phyloP scores from a whole-genome alignment of 2,329 filamentous ascomycete genomes.

The Clarireedia paspali region DNA sequence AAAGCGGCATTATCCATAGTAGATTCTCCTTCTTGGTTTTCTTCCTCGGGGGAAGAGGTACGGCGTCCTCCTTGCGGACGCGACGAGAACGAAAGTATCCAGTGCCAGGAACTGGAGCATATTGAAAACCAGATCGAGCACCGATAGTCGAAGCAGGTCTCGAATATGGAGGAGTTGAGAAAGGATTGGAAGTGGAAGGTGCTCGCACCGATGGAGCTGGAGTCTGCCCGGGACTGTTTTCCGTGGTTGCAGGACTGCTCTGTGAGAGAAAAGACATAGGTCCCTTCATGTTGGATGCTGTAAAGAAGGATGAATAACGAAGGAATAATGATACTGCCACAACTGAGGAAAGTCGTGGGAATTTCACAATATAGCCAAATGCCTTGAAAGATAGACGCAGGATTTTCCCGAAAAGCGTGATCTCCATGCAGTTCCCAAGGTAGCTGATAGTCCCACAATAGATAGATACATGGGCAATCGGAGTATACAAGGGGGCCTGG shows the following conservation, averaged over 20 bases:
- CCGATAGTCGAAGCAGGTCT: conserved; percentile 14
- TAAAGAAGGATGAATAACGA: neutral
- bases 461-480: neutral
- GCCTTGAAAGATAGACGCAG: neutral
- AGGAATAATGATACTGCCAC: neutral
- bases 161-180: conserved; percentile 13
- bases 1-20: conserved; percentile 66
- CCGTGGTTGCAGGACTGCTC: conserved; percentile 4
- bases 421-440: neutral
- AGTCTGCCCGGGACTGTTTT: conserved; percentile 6
- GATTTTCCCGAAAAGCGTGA: conserved; percentile 7
- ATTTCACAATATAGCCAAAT: conserved; percentile 9
- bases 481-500: conserved; percentile 3
- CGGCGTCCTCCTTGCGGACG: conserved; percentile 60
- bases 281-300: conserved; percentile 3
- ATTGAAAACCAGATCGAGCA: conserved; percentile 13
- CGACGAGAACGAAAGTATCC: conserved; percentile 66
- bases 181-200: conserved; percentile 9
- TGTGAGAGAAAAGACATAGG: neutral
- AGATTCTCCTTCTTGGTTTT: conserved; percentile 71
- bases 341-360: neutral
- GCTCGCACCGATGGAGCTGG: neutral
- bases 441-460: neutral
- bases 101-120: conserved; percentile 12
- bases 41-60: conserved; percentile 66